Evolutionary conservation across 345 rosid species (phyloP).

Genomic region (Citrus cavaleriei): DNA sequence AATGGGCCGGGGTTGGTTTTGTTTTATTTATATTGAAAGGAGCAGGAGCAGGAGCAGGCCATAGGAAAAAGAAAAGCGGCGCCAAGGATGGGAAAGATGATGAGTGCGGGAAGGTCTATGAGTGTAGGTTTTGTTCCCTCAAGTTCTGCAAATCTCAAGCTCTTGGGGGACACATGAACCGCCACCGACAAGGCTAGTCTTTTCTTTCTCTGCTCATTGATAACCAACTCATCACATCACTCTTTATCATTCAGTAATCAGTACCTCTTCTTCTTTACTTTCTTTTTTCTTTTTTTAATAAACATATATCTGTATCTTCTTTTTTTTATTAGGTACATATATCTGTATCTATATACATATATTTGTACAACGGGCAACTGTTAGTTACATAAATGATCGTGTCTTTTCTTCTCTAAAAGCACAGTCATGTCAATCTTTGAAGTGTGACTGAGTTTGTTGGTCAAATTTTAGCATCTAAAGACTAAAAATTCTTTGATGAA

Average conservation of each 20-base stretch:
- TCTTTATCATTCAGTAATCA: background rate
- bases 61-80: constrained; percentile 61
- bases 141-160: constrained; percentile 99
- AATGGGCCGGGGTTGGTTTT: constrained; percentile 17
- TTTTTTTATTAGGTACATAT: too few species aligned
- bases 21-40: background rate
- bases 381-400: too few species aligned
- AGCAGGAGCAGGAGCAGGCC: constrained; percentile 21
- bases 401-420: constrained; percentile 6
- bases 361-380: background rate
- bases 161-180: constrained; percentile 99
- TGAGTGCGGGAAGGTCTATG: constrained; percentile 83
- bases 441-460: constrained; percentile 23
- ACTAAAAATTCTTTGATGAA: background rate
- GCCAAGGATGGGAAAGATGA: constrained; percentile 81
- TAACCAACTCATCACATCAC: background rate
- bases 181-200: constrained; percentile 93
- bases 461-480: background rate
- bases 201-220: background rate
- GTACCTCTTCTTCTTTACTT: background rate
- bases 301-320: too few species aligned
- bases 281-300: too few species aligned
- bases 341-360: too few species aligned
- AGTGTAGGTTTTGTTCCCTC: constrained; percentile 99
- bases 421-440: constrained; percentile 31